Evolutionary conservation across 2,329 filamentous ascomycete species (phyloP).

Genomic region (Fusarium sp.): DNA sequence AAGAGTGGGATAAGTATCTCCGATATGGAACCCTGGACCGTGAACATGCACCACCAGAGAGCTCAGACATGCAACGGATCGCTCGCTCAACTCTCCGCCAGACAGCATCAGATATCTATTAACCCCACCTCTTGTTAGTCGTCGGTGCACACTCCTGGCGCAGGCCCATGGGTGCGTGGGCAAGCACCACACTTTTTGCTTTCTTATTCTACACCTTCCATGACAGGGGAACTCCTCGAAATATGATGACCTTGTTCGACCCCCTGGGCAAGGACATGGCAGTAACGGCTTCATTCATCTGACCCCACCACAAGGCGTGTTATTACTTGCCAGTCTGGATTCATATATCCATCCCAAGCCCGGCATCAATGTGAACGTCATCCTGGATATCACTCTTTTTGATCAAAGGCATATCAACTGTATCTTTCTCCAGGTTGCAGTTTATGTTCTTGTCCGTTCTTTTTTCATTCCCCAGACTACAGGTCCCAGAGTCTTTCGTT

Average conservation of each 20-base stretch:
- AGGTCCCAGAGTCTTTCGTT: slow-evolving; percentile 13
- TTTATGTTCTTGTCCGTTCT: slow-evolving; percentile 24
- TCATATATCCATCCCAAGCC: slow-evolving; percentile 45
- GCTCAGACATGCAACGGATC: slow-evolving; percentile 44
- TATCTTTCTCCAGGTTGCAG: slow-evolving; percentile 3
- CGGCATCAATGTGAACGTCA: slow-evolving; percentile 21
- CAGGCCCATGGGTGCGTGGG: slow-evolving; percentile 39
- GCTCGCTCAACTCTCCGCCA: slow-evolving; percentile 40
- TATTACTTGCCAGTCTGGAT: slow-evolving; percentile 29
- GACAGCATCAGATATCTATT: slow-evolving; percentile 20
- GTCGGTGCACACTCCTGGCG: slow-evolving; percentile 39
- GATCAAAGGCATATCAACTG: slow-evolving; percentile 14
- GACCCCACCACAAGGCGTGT: slow-evolving; percentile 38
- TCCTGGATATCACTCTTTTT: slow-evolving; percentile 27
- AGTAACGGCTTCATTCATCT: slow-evolving; percentile 38
- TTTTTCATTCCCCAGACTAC: slow-evolving; percentile 6
- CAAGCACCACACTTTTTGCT: slow-evolving; percentile 47
- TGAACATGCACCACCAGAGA: slow-evolving; percentile 40
- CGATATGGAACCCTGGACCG: slow-evolving; percentile 31
- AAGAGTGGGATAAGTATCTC: slow-evolving; percentile 27
- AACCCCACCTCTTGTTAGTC: slow-evolving; percentile 37
- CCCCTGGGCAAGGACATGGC: slow-evolving; percentile 42
- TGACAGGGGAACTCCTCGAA: slow-evolving; percentile 36
- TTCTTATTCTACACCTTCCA: slow-evolving; percentile 52
- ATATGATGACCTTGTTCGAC: slow-evolving; percentile 37